phyloP scores from a whole-genome alignment of 305 asterid genomes.

The Fraxinus xanthoxyloides region DNA sequence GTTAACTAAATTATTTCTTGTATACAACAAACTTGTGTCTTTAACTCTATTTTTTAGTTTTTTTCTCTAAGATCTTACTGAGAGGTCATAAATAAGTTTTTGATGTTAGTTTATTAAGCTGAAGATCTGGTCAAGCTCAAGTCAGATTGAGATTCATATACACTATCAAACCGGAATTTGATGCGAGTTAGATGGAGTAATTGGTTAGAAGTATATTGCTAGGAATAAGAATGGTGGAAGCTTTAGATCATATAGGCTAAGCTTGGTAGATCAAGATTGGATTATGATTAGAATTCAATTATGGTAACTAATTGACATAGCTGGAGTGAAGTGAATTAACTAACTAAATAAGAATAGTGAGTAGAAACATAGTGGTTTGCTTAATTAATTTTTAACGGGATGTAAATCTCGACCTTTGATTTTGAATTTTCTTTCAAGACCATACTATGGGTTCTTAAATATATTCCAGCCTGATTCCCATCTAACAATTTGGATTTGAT shows the following conservation, averaged over 20 bases:
- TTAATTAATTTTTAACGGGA: background rate
- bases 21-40: background rate
- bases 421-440: background rate
- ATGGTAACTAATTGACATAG: background rate
- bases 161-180: background rate
- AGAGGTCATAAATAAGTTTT: too few relatives aligned
- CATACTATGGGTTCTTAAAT: background rate
- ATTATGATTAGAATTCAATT: background rate
- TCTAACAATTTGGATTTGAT: background rate
- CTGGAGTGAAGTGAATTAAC: background rate
- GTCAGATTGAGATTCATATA: too few relatives aligned
- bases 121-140: too few relatives aligned
- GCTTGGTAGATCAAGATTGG: background rate
- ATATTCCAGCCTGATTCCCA: background rate
- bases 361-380: background rate
- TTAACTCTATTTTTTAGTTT: background rate
- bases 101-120: too few relatives aligned
- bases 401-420: background rate
- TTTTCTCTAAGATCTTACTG: background rate
- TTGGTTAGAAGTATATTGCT: background rate
- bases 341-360: background rate
- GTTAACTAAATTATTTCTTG: background rate
- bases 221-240: background rate
- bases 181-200: background rate
- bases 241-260: background rate